phyloP scores from a whole-genome alignment of 352 stramenopile species.

The Phytopythium boreale region DNA sequence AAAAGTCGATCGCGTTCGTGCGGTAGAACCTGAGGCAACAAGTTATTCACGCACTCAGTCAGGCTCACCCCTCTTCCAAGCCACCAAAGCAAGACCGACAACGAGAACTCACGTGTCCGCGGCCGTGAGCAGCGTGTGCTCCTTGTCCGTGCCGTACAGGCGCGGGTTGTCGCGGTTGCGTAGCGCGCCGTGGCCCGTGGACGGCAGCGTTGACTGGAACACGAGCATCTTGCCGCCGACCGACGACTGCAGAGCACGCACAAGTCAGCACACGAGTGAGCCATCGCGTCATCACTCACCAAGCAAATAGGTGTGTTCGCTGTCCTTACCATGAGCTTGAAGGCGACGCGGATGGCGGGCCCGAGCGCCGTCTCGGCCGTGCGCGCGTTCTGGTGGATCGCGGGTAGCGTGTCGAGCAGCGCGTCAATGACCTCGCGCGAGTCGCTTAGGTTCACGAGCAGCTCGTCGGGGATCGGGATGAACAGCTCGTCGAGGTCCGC shows the following conservation, averaged over 20 bases:
- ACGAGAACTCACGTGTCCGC: constrained; percentile 67
- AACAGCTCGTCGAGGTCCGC: constrained; percentile 87
- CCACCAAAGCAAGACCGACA: not conserved
- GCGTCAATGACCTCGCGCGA: constrained; percentile 92
- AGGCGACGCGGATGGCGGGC: constrained; percentile 93
- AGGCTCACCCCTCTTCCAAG: not conserved
- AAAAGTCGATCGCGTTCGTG: constrained; percentile 96
- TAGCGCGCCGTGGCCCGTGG: constrained; percentile 67
- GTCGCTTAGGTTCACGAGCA: constrained; percentile 98
- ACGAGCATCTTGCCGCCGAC: constrained; percentile 89
- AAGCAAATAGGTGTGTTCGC: constrained; percentile 34
- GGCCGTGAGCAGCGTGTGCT: constrained; percentile 89
- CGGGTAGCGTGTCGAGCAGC: constrained; percentile 94
- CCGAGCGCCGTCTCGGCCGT: constrained; percentile 79
- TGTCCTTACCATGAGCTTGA: constrained; percentile 95
- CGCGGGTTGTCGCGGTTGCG: constrained; percentile 85
- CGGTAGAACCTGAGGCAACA: constrained; percentile 76
- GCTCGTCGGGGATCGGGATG: constrained; percentile 93
- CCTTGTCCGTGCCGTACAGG: constrained; percentile 82
- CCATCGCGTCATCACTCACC: constrained; percentile 24
- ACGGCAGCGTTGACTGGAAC: constrained; percentile 84
- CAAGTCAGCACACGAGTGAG: not conserved
- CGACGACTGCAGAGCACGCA: constrained; percentile 42
- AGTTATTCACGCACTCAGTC: not conserved
- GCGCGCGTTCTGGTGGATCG: constrained; percentile 83